Base-by-base conservation (phyloP, 2,329 filamentous ascomycete genomes). In the Thermothelomyces thermophilus region DNA sequence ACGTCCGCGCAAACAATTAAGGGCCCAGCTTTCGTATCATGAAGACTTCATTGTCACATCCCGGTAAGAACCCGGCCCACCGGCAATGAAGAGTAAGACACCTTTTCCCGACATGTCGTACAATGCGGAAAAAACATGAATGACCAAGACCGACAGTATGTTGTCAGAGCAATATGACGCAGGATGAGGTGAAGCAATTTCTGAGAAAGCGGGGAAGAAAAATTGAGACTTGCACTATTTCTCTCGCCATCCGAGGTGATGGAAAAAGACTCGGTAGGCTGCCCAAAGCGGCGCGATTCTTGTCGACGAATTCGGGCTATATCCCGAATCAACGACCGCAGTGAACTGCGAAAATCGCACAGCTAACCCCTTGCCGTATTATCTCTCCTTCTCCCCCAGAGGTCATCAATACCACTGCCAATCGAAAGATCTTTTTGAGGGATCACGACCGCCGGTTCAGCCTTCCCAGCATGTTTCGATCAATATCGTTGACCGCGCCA, bases 401-500 rank as follows among this genome's bases (percentile, higher is more conserved):
- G n/a, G n/a, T n/a, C n/a, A 4, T 24, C 19, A 13, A 19, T 11
- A 6, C 17, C 11, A 4, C 14, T n/a, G 16, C 33, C 33, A 35
- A 35, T 14, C 39, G 5, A 13, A 14, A 41, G 3, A 14, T 36
- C 13, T 10, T 28, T 9, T 16, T 7, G 24, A 8, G 1, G 4
- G 4, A 26, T 37, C 43, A 56, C n/a, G 49, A 45, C 28, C 65
- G 64, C 41, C 71, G 67, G 54, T 77, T 75, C 45, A 80, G 61
- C 33, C 74, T 70, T 34, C 72, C 70, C 49, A 80, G 67, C 77
- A 80, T 80, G 52, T 66, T 71, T 56, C 70, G 70, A 57, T 80
- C 77, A 50, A 80, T 78, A 50, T 79, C 76, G 56, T 68, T 73
- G 14, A 56, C 59, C 11, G 59, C 56, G 8, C 58, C 39, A 34